A percentile compares a stretch with the other conserved stretches of the same genome.
These are phyloP conservation scores for Mallotus repandus DNA, from an alignment of 441 rosid species.

Conservation along the genomic window DNA sequence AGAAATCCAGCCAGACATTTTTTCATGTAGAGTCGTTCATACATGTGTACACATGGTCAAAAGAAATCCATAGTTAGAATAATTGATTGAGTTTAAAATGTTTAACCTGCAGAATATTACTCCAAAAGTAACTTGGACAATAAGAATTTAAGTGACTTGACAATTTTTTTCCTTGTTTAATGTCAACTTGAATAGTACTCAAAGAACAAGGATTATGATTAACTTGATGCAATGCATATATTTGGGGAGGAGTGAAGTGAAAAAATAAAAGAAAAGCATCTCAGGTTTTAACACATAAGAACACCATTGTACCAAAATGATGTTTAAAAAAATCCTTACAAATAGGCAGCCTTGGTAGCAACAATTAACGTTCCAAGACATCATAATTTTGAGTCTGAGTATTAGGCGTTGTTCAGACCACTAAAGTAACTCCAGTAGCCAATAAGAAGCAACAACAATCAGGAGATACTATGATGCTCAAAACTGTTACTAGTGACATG, in stretches of 20 bases:
- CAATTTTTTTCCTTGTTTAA: no score
- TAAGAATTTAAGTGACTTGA: no score
- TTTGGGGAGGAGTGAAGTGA: not conserved
- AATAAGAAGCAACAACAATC: not conserved
- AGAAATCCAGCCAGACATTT: no score
- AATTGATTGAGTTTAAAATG: no score
- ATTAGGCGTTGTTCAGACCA: not conserved
- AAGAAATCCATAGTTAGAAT: no score
- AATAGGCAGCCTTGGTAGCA: not conserved
- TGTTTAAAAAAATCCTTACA: not conserved
- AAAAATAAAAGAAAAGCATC: not conserved
- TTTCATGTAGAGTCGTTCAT: no score
- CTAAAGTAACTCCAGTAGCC: not conserved
- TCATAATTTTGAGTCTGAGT: not conserved
- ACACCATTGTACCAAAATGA: not conserved
- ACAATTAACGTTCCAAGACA: not conserved
- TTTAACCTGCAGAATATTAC: no score
- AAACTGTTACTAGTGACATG: not conserved
- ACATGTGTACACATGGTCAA: no score
- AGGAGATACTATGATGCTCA: not conserved
- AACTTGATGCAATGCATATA: not conserved
- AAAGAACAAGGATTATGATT: not conserved
- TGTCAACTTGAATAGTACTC: no score
- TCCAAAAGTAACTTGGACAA: no score
- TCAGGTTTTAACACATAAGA: not conserved